A percentile compares a stretch with the other conserved stretches of the same genome.
Conservation (phyloP, 2,329 filamentous ascomycete genomes). For the Sporothrix pseudoabietina region DNA sequence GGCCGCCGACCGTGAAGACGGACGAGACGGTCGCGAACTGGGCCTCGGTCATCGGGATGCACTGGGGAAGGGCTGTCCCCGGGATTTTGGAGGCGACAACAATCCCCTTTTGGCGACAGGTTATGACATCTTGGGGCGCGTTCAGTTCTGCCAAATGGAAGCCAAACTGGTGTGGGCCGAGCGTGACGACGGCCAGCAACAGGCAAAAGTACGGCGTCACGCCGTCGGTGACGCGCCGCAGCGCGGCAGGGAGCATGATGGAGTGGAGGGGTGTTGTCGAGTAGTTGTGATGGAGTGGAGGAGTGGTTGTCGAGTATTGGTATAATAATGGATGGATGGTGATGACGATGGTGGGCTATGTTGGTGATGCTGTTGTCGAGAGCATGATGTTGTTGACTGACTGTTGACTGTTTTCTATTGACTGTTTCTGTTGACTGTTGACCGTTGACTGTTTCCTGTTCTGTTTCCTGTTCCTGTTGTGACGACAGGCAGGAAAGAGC, state of each 20-base stretch:
- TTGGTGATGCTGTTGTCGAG: neutral
- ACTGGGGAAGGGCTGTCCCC: constrained; percentile 62
- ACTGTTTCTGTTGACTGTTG: neutral
- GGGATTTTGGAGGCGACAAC: constrained; percentile 37
- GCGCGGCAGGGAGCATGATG: constrained; percentile 43
- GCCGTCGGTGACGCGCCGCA: constrained; percentile 44
- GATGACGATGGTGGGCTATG: neutral
- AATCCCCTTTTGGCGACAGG: constrained; percentile 66
- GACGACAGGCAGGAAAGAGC: neutral
- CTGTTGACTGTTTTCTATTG: too few species aligned
- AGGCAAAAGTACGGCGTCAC: constrained; percentile 78
- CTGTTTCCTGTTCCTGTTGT: too few species aligned
- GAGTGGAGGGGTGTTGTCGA: neutral
- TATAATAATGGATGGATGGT: neutral
- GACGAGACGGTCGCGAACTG: constrained; percentile 86
- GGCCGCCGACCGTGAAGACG: constrained; percentile 85
- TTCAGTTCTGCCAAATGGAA: constrained; percentile 97
- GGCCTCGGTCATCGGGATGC: constrained; percentile 82
- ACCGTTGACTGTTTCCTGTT: neutral
- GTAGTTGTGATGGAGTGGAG: neutral
- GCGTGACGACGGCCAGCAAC: constrained; percentile 72
- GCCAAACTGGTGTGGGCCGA: constrained; percentile 91
- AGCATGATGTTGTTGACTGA: neutral
- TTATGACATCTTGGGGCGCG: constrained; percentile 90
- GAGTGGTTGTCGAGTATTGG: neutral